Conservation (phyloP, 345 rosid species). For the Kernera saxatilis region DNA sequence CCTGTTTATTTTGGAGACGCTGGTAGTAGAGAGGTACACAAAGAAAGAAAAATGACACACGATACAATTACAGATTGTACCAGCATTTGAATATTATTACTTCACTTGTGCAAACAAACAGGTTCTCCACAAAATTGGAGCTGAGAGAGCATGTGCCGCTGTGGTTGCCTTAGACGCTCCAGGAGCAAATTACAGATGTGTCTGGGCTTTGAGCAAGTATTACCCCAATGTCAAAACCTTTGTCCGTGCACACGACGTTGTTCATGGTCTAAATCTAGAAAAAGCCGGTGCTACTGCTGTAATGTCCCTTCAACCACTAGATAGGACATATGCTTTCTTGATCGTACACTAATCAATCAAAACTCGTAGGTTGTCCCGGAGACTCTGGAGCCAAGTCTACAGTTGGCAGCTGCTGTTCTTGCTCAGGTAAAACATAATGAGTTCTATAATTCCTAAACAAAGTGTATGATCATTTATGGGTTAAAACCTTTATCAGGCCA, state of each 20-base stretch:
- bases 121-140: slow-evolving; percentile 98
- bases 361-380: slow-evolving; percentile 89
- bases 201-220: slow-evolving; percentile 97
- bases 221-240: slow-evolving; percentile 94
- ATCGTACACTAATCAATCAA: background rate
- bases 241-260: slow-evolving; percentile 98
- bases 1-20: slow-evolving; percentile 99
- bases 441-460: background rate
- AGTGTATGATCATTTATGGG: background rate
- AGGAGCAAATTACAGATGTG: slow-evolving; percentile 98
- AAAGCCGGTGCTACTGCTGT: slow-evolving; percentile 98
- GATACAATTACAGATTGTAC: background rate
- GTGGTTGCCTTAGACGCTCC: slow-evolving; percentile 93
- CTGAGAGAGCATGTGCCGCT: slow-evolving; percentile 95
- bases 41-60: background rate
- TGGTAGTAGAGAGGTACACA: slow-evolving; percentile 92
- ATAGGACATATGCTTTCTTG: background rate
- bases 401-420: slow-evolving; percentile 98
- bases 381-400: slow-evolving; percentile 96
- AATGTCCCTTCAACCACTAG: slow-evolving; percentile 17
- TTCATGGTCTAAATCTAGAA: slow-evolving; percentile 89
- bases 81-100: background rate
- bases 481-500: slow-evolving; percentile 43
- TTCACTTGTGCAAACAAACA: slow-evolving; percentile 24
- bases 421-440: slow-evolving; percentile 59